These are phyloP conservation scores for Osmanthus fragrans DNA, from an alignment of 257 asterid species.

Conservation along the genomic window DNA sequence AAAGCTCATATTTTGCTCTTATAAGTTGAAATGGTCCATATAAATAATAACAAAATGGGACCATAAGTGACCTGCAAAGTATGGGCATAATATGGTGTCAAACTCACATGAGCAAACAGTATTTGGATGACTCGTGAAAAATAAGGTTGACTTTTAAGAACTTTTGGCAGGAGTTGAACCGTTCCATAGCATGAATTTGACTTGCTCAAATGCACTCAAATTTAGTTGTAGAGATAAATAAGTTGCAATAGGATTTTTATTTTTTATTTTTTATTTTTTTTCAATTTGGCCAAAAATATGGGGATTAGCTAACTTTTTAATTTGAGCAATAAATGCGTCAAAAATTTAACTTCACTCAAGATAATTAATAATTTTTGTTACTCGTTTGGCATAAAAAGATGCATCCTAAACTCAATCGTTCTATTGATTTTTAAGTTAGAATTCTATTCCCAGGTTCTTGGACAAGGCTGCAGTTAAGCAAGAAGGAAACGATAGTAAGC, in stretches of 20 bases:
- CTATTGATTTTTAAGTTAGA: not conserved
- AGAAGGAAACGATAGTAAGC: constrained; percentile 14
- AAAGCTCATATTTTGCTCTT: not conserved
- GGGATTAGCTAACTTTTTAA: not conserved
- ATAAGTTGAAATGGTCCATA: constrained; percentile 19
- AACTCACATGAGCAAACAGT: not conserved
- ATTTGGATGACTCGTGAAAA: not conserved
- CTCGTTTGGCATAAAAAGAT: not conserved
- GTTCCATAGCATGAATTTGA: not conserved
- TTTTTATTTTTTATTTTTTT: too few species aligned
- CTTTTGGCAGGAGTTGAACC: not conserved
- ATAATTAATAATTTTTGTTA: too few species aligned
- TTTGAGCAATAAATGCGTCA: not conserved
- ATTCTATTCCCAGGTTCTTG: constrained; percentile 51
- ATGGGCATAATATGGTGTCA: not conserved
- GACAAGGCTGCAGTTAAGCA: constrained; percentile 80
- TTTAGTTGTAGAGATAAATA: not conserved
- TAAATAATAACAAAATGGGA: constrained; percentile 8
- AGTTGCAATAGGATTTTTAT: not conserved
- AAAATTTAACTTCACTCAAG: too few species aligned
- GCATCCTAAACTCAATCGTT: not conserved
- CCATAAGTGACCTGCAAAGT: not conserved
- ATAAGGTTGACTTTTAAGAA: not conserved
- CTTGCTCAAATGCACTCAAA: not conserved
- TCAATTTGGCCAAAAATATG: not conserved